These are phyloP conservation scores for Erodium trifolium DNA, from an alignment of 441 rosid species.

Conservation along the genomic window DNA sequence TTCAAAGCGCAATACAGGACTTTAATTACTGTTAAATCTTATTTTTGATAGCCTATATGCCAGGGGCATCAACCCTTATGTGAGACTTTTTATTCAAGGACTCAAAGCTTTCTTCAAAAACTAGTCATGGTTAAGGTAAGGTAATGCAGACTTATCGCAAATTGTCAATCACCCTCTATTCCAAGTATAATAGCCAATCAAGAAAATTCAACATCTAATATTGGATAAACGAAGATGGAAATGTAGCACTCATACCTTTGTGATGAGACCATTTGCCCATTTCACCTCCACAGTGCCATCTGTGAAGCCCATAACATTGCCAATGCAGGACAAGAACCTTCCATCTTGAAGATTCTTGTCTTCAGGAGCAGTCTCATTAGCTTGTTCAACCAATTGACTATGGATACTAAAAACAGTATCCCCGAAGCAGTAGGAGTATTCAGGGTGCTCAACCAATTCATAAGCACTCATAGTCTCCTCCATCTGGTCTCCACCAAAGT, in stretches of 20 bases:
- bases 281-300: constrained; percentile 68
- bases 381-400: constrained; percentile 15
- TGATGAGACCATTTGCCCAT: constrained; percentile 64
- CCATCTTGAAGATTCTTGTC: constrained; percentile 22
- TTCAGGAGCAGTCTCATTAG: constrained; percentile 16
- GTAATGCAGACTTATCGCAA: not conserved
- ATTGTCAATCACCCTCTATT: not conserved
- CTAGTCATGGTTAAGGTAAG: not conserved
- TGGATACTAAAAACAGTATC: constrained; percentile 53
- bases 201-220: not conserved
- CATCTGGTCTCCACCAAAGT: constrained; percentile 23
- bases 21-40: not conserved
- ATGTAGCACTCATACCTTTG: constrained; percentile 41
- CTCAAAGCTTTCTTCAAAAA: constrained; percentile 4
- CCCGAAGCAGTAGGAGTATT: constrained; percentile 53
- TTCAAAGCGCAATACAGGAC: not conserved
- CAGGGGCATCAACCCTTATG: not conserved
- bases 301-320: constrained; percentile 59
- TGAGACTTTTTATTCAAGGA: not conserved
- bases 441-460: constrained; percentile 82
- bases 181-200: not conserved
- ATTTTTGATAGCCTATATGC: not conserved
- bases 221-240: constrained; percentile 5
- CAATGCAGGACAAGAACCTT: constrained; percentile 46
- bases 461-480: constrained; percentile 76